These are phyloP conservation scores for Gracilaria vermiculophylla DNA, from an alignment of 23 red algal species.

Conservation along the genomic window DNA sequence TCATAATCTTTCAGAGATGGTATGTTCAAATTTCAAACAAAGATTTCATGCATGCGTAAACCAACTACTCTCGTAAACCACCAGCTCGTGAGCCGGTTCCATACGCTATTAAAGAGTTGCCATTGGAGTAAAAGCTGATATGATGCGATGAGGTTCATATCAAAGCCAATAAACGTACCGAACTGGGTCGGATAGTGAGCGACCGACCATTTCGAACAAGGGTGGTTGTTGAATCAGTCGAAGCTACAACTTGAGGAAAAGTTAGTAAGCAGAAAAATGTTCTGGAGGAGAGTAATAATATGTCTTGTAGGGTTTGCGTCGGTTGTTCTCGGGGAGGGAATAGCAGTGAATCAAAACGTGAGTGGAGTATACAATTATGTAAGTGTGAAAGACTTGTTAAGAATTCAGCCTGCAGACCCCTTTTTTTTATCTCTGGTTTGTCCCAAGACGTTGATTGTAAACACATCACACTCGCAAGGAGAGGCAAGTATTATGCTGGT, in stretches of 20 bases:
- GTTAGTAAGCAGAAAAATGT: background rate
- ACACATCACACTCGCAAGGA: background rate
- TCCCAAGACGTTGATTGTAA: background rate
- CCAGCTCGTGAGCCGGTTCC: no score
- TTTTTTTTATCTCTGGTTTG: background rate
- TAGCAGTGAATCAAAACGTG: background rate
- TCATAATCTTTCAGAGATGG: background rate
- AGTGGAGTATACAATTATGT: background rate
- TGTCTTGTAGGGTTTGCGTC: background rate
- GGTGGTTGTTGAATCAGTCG: background rate
- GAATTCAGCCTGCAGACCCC: background rate
- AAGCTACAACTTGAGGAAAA: background rate
- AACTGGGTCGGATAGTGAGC: background rate
- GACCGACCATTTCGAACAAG: background rate
- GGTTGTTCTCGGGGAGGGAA: background rate
- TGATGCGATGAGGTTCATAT: background rate
- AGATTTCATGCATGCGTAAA: background rate
- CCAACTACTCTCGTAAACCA: background rate
- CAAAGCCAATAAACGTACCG: background rate
- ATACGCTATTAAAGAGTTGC: no score
- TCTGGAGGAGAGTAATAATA: background rate
- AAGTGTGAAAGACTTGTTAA: background rate
- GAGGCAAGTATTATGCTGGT: background rate
- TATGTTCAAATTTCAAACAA: conserved; percentile 3
- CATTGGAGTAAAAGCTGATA: no score